phyloP scores from a whole-genome alignment of 805 yeast genomes.

The Monosporozyma servazzii region DNA sequence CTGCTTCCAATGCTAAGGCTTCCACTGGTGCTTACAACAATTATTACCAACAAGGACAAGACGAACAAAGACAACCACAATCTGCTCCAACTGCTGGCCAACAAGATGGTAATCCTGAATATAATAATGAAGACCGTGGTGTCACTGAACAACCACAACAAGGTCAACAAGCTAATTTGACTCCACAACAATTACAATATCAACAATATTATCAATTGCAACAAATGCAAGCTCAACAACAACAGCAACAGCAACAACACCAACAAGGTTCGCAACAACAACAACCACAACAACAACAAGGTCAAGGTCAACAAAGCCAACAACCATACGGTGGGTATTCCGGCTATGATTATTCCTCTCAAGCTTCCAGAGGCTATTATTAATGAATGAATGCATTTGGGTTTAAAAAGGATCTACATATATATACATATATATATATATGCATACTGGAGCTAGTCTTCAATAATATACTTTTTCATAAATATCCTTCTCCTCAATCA shows the following conservation, averaged over 20 bases:
- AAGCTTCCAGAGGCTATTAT: slow-evolving; percentile 29
- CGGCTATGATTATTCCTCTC: slow-evolving; percentile 29
- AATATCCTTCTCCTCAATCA: neutral
- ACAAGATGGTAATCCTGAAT: neutral
- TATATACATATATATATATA: too few relatives aligned
- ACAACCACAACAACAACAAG: slow-evolving; percentile 16
- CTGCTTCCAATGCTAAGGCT: slow-evolving; percentile 18
- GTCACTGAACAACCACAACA: slow-evolving; percentile 5
- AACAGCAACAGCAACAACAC: slow-evolving; percentile 19
- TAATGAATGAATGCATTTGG: slow-evolving; percentile 7
- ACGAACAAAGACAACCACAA: slow-evolving; percentile 6
- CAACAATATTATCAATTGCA: slow-evolving; percentile 30
- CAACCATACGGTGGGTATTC: slow-evolving; percentile 26
- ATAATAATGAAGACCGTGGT: neutral
- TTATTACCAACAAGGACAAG: slow-evolving; percentile 18
- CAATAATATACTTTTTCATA: neutral
- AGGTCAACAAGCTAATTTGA: slow-evolving; percentile 9
- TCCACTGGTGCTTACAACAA: slow-evolving; percentile 6
- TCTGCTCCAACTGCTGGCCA: slow-evolving; percentile 4
- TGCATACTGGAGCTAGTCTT: neutral
- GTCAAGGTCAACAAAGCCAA: slow-evolving; percentile 10
- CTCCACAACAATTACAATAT: slow-evolving; percentile 23
- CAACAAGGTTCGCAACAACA: slow-evolving; percentile 19
- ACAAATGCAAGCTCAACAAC: slow-evolving; percentile 22
- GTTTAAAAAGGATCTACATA: neutral